phyloP scores from a whole-genome alignment of 768 basidiomycete genomes.

The Lactifluus hygrophoroides region DNA sequence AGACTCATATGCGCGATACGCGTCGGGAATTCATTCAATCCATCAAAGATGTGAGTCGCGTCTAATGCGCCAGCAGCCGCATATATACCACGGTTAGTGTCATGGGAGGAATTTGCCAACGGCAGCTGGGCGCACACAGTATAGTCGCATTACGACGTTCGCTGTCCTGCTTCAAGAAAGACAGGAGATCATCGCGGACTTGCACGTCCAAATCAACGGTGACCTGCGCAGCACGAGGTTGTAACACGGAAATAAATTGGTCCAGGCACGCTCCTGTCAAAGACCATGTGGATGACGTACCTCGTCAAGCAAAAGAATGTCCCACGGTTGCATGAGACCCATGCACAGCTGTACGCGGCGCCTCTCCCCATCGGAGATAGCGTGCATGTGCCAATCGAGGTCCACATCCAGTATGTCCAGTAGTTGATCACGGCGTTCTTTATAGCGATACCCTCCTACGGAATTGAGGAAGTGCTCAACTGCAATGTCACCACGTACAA shows the following conservation, averaged over 20 bases:
- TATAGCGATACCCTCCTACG: slow-evolving; percentile 92
- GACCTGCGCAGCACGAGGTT: slow-evolving; percentile 42
- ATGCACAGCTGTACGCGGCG: slow-evolving; percentile 90
- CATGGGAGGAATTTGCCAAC: neutral
- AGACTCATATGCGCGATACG: slow-evolving; percentile 87
- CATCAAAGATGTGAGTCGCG: slow-evolving; percentile 97
- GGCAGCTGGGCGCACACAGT: slow-evolving; percentile 50
- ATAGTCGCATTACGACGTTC: slow-evolving; percentile 76
- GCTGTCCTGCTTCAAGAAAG: slow-evolving; percentile 79
- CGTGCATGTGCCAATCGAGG: slow-evolving; percentile 92
- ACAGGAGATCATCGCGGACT: slow-evolving; percentile 85
- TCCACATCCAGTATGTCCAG: slow-evolving; percentile 93
- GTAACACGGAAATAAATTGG: neutral
- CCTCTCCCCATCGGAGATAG: slow-evolving; percentile 94
- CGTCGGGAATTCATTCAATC: slow-evolving; percentile 84
- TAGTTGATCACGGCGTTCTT: slow-evolving; percentile 74
- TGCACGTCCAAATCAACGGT: slow-evolving; percentile 97
- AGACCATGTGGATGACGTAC: slow-evolving; percentile 31
- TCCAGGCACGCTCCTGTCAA: neutral
- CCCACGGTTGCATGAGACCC: slow-evolving; percentile 93
- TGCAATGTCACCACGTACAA: slow-evolving; percentile 85
- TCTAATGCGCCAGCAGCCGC: no score
- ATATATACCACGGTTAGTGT: neutral
- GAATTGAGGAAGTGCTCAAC: slow-evolving; percentile 96
- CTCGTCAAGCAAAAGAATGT: slow-evolving; percentile 89